These are phyloP conservation scores for Irineochytrium annulatum DNA, from an alignment of 192 early-diverging fungal species.

Conservation along the genomic window DNA sequence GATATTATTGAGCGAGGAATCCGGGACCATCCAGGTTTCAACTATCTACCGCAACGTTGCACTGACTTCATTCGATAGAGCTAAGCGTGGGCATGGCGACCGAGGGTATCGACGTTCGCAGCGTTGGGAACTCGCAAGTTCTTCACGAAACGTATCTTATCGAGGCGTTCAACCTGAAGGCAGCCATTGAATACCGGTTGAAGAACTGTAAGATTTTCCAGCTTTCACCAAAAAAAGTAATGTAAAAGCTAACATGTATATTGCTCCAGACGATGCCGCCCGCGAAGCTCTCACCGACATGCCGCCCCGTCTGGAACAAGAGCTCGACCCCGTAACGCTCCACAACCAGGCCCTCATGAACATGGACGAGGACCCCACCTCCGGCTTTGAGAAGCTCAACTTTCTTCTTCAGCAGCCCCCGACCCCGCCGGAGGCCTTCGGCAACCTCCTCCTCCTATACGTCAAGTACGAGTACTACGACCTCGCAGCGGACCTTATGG, in stretches of 20 bases:
- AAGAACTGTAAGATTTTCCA: conserved; percentile 48
- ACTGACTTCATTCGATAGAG: conserved; percentile 35
- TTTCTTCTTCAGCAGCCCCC: conserved; percentile 55
- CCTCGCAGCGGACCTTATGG: conserved; percentile 56
- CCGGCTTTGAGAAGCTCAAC: conserved; percentile 58
- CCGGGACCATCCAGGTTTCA: conserved; percentile 55
- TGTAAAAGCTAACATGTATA: too few species aligned
- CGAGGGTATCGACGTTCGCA: conserved; percentile 60
- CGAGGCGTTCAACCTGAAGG: conserved; percentile 65
- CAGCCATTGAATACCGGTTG: conserved; percentile 62
- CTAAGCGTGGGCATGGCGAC: conserved; percentile 62
- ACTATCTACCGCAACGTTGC: conserved; percentile 1
- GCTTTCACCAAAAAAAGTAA: neutral
- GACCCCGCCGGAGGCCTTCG: conserved; percentile 58
- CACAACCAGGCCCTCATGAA: conserved; percentile 60
- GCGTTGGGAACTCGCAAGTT: conserved; percentile 56
- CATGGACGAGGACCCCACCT: conserved; percentile 59
- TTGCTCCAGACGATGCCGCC: conserved; percentile 49
- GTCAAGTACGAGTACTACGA: conserved; percentile 58
- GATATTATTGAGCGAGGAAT: conserved; percentile 63
- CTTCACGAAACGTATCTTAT: conserved; percentile 59
- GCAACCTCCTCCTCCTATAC: conserved; percentile 57
- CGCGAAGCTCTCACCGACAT: conserved; percentile 62
- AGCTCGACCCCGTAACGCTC: conserved; percentile 61
- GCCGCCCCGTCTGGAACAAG: conserved; percentile 59